phyloP scores from a whole-genome alignment of 306 rosid species.

The Gillenia trifoliata region DNA sequence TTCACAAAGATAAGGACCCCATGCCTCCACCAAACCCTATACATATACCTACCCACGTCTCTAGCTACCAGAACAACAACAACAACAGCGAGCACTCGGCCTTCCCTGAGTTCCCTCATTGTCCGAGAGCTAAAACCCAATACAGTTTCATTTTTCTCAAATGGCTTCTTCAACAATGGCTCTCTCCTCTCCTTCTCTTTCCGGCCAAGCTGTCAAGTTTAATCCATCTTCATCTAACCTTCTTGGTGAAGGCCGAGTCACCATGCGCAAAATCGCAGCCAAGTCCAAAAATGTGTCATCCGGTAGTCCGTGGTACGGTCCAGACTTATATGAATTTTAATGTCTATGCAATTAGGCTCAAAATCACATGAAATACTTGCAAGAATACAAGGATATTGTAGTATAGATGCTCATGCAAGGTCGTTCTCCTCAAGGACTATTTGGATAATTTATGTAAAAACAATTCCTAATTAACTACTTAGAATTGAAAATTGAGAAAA shows the following conservation, averaged over 20 bases:
- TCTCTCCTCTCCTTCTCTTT: conserved; percentile 30
- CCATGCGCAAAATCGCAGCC: conserved; percentile 20
- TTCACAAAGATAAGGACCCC: conserved; percentile 11
- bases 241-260: conserved; percentile 20
- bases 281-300: conserved; percentile 19
- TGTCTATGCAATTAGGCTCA: too few relatives aligned
- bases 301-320: conserved; percentile 34
- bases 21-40: background rate
- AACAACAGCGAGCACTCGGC: background rate
- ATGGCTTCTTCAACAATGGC: conserved; percentile 34
- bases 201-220: conserved; percentile 30
- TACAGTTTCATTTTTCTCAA: background rate
- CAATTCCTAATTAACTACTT: too few relatives aligned
- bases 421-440: too few relatives aligned
- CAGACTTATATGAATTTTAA: too few relatives aligned
- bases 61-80: background rate
- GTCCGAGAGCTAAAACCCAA: background rate
- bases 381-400: too few relatives aligned
- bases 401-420: too few relatives aligned
- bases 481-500: too few relatives aligned
- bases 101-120: background rate
- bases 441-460: too few relatives aligned
- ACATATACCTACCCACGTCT: background rate
- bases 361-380: too few relatives aligned
- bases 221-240: conserved; percentile 16